Conservation (phyloP, 164 flowering plant species). For the Magnolia officinalis region DNA sequence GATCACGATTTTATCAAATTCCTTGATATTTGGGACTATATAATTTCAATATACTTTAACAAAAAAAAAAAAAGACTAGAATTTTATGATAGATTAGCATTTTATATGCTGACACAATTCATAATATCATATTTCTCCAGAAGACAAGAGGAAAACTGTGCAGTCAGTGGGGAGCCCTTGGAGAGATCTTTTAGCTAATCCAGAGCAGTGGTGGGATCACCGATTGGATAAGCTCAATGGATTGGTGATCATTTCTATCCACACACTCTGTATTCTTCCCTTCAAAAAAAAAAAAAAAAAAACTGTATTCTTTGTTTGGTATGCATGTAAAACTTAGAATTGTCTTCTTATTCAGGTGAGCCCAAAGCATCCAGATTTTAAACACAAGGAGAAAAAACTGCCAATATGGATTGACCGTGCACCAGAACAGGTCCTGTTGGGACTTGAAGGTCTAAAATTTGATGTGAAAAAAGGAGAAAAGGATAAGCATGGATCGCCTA, state of each 20-base stretch:
- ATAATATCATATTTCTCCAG: neutral
- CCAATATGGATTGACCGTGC: conserved; percentile 17
- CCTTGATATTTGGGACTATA: no score
- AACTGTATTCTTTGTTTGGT: neutral
- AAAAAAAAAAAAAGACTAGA: no score
- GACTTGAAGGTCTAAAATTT: conserved; percentile 8
- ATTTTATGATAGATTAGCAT: no score
- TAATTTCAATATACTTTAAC: no score
- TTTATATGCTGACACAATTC: neutral
- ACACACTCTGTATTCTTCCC: neutral
- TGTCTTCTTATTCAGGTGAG: conserved; percentile 2
- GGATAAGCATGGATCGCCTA: neutral
- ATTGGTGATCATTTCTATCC: neutral
- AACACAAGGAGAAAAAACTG: conserved; percentile 13
- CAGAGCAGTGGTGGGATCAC: conserved; percentile 4
- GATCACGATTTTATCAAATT: no score
- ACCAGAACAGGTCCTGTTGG: conserved; percentile 13
- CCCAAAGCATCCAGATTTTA: conserved; percentile 21
- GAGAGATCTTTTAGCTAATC: conserved; percentile 4
- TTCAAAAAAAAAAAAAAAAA: no score
- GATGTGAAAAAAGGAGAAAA: conserved; percentile 4
- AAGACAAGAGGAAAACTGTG: neutral
- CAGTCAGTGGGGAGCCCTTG: neutral
- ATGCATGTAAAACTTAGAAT: no score
- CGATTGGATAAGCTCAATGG: conserved; percentile 5